Base-by-base conservation (phyloP, 1,139 yeast species). In the Insectozyma bohioensis region DNA sequence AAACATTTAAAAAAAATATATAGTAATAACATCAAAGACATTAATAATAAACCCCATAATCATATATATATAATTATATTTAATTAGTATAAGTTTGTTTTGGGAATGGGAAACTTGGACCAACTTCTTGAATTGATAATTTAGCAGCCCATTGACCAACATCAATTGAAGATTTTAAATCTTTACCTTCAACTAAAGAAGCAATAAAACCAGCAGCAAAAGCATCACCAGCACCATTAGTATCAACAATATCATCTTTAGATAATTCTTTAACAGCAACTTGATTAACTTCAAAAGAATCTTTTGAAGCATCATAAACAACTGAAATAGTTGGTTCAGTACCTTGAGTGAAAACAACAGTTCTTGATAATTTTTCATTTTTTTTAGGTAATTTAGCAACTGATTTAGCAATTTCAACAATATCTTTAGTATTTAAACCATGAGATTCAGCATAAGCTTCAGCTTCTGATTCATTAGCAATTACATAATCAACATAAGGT, bases 221-320 rank as follows among this genome's bases (percentile, higher is more conserved):
- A 15, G 98, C 97, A 59, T 92, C 99, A 61, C 98, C 99, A 29
- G 98, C 98, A 71, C 98, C 98, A 67, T 92, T 92, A 57, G 97
- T 86, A 68, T 92, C 99, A 38, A 75, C 81, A 45, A 92, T 75
- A 62, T 83, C 71, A 33, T 72, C 65, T 29, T 76, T 54, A 29
- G 77, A 83, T 54, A 92, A 74, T 42, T 81, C 75, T 49, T 78
- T 82, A 36, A 92, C 96, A 33, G 84, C 72, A 71, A 63, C 79
- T 50, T 69, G 67, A 46, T 73, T 61, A 42, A 75, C 65, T 14
- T 58, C 61, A 50, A 60, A 74, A 27, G 71, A 56, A 39, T 73
- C 75, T 30, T 72, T 55, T 22, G 60, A 61, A 35, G 64, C 60
- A 43, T 75, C 70, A 54, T 74, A 70, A 35, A 75, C 65, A 41